Percentiles rank a stretch among this genome's conserved stretches.
Conservation (phyloP, 2,329 filamentous ascomycete species). For the Ophidiomyces ophidiicola region DNA sequence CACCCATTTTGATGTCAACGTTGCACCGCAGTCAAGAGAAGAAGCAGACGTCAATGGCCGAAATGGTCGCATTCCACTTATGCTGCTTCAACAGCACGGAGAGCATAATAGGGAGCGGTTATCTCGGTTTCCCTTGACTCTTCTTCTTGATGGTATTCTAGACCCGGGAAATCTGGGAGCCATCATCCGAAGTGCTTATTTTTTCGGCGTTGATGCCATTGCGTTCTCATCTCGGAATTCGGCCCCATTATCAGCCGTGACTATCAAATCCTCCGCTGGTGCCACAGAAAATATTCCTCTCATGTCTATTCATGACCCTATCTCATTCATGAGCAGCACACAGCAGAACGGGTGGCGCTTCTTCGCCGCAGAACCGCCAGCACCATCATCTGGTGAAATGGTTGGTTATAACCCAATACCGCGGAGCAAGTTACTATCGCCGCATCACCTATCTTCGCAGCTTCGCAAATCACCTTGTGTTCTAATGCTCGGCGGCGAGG, state of each 20-base stretch:
- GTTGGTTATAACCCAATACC: too few species aligned
- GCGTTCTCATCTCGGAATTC: slow-evolving; percentile 62
- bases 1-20: slow-evolving; percentile 45
- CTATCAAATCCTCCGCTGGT: slow-evolving; percentile 77
- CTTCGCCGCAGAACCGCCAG: slow-evolving; percentile 56
- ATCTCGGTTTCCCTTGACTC: slow-evolving; percentile 30
- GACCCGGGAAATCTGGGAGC: slow-evolving; percentile 86
- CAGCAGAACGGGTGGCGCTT: slow-evolving; percentile 65
- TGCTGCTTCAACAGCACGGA: neutral
- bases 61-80: slow-evolving; percentile 37
- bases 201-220: slow-evolving; percentile 78
- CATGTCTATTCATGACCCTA: slow-evolving; percentile 55
- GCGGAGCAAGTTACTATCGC: too few species aligned
- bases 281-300: slow-evolving; percentile 70
- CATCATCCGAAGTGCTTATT: slow-evolving; percentile 77
- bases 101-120: neutral
- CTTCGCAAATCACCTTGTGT: slow-evolving; percentile 55
- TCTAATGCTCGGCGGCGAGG: slow-evolving; percentile 73
- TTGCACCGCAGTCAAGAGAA: slow-evolving; percentile 60
- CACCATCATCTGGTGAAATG: slow-evolving; percentile 17
- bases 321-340: slow-evolving; percentile 57
- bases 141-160: slow-evolving; percentile 40
- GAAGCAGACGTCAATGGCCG: slow-evolving; percentile 62
- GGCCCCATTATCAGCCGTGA: slow-evolving; percentile 61
- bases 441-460: slow-evolving; percentile 20